These are phyloP conservation scores for Hapsidospora chrysogenum DNA, from an alignment of 495 filamentous ascomycete species.

Conservation along the genomic window DNA sequence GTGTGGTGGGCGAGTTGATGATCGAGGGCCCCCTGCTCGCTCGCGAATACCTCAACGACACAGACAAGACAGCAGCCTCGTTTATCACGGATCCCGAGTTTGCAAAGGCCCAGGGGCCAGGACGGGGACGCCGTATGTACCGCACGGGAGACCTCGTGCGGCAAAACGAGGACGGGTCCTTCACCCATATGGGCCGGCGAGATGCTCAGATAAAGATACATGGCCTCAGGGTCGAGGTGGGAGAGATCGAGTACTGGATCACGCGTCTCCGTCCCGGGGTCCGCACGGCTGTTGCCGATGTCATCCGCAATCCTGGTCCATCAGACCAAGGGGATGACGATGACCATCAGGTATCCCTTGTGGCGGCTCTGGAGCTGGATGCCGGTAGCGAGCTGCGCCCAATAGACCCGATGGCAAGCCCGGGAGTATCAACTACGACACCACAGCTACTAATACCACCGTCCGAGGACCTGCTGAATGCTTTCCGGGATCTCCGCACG, in stretches of 20 bases:
- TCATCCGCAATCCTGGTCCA: slow-evolving; percentile 6
- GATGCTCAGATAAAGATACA: slow-evolving; percentile 40
- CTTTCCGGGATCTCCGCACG: slow-evolving; percentile 1
- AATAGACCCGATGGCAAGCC: no score
- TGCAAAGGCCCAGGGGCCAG: not conserved
- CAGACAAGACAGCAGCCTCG: not conserved
- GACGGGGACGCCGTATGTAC: slow-evolving; percentile 12
- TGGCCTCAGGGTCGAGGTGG: slow-evolving; percentile 48
- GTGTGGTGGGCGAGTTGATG: slow-evolving; percentile 28
- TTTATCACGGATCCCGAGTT: not conserved
- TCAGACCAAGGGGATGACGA: not conserved
- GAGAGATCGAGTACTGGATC: slow-evolving; percentile 37
- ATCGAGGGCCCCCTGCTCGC: slow-evolving; percentile 29
- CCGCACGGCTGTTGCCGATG: slow-evolving; percentile 4
- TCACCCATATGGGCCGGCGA: slow-evolving; percentile 23
- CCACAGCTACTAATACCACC: slow-evolving; percentile 20
- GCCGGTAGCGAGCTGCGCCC: no score
- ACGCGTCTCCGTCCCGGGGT: not conserved
- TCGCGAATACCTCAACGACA: slow-evolving; percentile 3
- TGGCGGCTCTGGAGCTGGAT: no score
- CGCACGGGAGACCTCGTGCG: slow-evolving; percentile 27
- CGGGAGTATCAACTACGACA: no score
- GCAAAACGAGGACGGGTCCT: slow-evolving; percentile 23
- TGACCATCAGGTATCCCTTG: no score
- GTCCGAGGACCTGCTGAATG: slow-evolving; percentile 13